Base-by-base conservation (phyloP, 1,139 yeast genomes). In the Citeromyces siamensis region DNA sequence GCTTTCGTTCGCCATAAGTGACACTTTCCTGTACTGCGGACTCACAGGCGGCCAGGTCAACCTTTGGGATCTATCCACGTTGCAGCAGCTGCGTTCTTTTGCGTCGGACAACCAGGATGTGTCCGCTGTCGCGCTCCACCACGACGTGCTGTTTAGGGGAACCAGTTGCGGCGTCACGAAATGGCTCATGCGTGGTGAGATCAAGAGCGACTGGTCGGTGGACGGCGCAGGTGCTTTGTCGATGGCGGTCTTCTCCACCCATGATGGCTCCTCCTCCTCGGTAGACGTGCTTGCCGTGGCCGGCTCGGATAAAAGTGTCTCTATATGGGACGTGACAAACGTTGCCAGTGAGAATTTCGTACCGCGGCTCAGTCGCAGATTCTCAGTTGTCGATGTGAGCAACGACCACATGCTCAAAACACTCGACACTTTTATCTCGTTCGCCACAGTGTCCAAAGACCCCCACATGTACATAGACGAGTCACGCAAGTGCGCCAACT, bases 401-500 rank as follows among this genome's bases (percentile, higher is more conserved):
- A 75, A 82, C 41, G 85, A 80, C 36, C 65, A 71, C 23, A 64
- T 90, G 66, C 53, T 88, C 32, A 62, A 67, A 22, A 71, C 82
- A 4, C 64, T 90, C 41, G 60, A 67, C 13, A 70, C 69, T 36
- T 64, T 81, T 39, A 77, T 86, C 9, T 60, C 81, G 1, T 86
- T 65, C 55, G 74, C 71, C 46, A 85, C 97, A 0, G 81, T 90
- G 8, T 82, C 94, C 9, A 79, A 79, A 44, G 68, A 67, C 35
- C 85, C 84, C 1, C 71, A 72, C 14, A 53, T 64, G 32, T 77
- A 70, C 50, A 67, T 82, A 48, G 83, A 82, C 44, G 94, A 86
- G 34, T 80, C 93, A 6, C 71, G 96, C 42, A 72, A 80, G 34
- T 90, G 98, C 60, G 95, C 97, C 0, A 76, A 78, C 34, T 83